Percentiles rank a stretch among this genome's conserved stretches.
Evolutionary conservation across 73 alveolate genomes (phyloP).

Genomic region (Paramecium tetraurelia): DNA sequence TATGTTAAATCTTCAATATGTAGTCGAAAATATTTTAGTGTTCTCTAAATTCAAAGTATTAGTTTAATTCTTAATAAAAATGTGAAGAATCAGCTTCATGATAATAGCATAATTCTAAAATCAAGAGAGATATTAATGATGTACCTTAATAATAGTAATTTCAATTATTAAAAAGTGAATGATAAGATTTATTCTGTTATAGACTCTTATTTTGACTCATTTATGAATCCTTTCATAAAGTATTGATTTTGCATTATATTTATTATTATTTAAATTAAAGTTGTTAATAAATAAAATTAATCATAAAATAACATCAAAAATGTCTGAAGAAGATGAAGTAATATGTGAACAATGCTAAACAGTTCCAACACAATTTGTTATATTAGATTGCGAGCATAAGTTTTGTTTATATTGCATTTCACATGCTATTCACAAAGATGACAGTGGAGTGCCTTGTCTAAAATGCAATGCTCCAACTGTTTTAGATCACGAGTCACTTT

Average conservation of each 20-base stretch:
- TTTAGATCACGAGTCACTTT: background rate
- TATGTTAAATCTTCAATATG: no score
- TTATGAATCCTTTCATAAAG: background rate
- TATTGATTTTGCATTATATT: conserved; percentile 37
- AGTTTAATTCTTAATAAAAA: no score
- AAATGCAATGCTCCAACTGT: conserved; percentile 24
- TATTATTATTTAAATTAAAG: background rate
- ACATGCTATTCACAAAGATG: conserved; percentile 14
- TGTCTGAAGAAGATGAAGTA: conserved; percentile 34
- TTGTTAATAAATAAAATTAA: background rate
- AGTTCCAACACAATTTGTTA: background rate
- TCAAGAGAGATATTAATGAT: no score
- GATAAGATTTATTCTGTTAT: background rate
- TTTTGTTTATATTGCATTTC: conserved; percentile 40
- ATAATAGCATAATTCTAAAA: no score
- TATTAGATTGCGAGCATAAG: conserved; percentile 30
- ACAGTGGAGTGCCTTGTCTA: conserved; percentile 45
- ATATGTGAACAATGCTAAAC: conserved; percentile 20
- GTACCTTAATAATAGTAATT: no score
- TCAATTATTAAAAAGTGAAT: background rate
- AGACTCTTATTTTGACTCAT: background rate
- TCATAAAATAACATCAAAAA: background rate
- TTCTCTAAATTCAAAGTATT: no score
- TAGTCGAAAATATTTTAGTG: no score
- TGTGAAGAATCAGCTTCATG: no score